These are phyloP conservation scores for Asterophora parasitica DNA, from an alignment of 768 basidiomycete species.

Conservation along the genomic window DNA sequence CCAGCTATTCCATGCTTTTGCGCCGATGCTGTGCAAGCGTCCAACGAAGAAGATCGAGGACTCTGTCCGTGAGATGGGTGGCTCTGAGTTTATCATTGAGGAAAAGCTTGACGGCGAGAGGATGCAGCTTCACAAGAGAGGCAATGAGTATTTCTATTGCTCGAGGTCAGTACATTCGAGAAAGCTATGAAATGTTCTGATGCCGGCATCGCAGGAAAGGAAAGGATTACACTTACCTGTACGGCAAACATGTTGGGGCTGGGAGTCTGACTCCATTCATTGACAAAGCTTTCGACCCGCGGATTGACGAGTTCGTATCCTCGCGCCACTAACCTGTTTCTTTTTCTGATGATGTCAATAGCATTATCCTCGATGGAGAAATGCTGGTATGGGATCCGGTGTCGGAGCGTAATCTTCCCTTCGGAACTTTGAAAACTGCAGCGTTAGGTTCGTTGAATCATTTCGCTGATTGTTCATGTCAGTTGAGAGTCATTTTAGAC, in stretches of 20 bases:
- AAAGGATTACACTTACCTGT: conserved; percentile 87
- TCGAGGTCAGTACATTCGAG: conserved; percentile 56
- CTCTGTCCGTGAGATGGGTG: conserved; percentile 80
- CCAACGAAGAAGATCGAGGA: conserved; percentile 78
- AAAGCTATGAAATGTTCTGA: not conserved
- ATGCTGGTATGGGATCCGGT: conserved; percentile 98
- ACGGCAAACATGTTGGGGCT: conserved; percentile 75
- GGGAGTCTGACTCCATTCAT: conserved; percentile 91
- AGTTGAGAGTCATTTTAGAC: conserved; percentile 36
- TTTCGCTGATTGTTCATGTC: not conserved
- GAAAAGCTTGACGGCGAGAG: conserved; percentile 98
- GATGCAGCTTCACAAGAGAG: conserved; percentile 92
- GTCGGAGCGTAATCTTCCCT: conserved; percentile 82
- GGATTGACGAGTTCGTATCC: conserved; percentile 72
- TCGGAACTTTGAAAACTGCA: conserved; percentile 91
- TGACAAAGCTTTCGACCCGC: conserved; percentile 64
- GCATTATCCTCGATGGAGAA: conserved; percentile 94
- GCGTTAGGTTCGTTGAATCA: conserved; percentile 58
- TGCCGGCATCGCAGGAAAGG: conserved; percentile 56
- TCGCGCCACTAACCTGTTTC: not conserved
- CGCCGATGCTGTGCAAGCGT: conserved; percentile 93
- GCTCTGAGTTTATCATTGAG: conserved; percentile 80
- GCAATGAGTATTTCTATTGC: conserved; percentile 88
- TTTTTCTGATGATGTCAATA: conserved; percentile 24
- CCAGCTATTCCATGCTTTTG: conserved; percentile 80